Conservation (phyloP, 371 early-diverging fungal genomes). For the Haplosporangium sp. region DNA sequence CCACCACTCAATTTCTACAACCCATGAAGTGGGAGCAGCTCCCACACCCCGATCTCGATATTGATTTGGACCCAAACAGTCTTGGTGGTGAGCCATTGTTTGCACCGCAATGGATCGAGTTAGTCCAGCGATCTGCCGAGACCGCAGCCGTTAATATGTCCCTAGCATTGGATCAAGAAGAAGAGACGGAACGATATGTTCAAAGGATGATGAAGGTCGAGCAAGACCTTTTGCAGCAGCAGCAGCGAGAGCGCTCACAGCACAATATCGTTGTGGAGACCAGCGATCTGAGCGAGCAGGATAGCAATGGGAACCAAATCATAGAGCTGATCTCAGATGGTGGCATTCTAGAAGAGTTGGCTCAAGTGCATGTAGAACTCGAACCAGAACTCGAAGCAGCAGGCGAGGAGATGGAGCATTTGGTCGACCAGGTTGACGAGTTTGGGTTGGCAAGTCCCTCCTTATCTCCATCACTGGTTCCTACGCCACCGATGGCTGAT, state of each 20-base stretch:
- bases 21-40: constrained; percentile 51
- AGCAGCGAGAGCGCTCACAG: neutral
- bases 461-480: neutral
- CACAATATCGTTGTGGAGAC: too few species aligned
- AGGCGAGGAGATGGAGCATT: constrained; percentile 16
- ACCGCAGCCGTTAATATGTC: constrained; percentile 45
- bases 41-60: constrained; percentile 45
- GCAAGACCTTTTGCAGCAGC: neutral
- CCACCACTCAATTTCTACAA: constrained; percentile 22
- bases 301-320: constrained; percentile 1
- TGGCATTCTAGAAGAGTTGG: constrained; percentile 4
- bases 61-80: constrained; percentile 40
- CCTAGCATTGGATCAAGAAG: constrained; percentile 42
- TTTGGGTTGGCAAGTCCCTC: constrained; percentile 8
- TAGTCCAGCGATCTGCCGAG: constrained; percentile 30
- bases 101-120: constrained; percentile 35
- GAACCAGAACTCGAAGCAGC: neutral
- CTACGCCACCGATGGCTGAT: neutral
- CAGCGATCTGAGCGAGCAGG: too few species aligned
- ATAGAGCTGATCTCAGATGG: neutral
- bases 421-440: constrained; percentile 35
- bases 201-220: constrained; percentile 12
- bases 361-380: neutral
- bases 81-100: constrained; percentile 48
- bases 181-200: constrained; percentile 35